Base-by-base conservation (phyloP, 1,139 yeast species). In the Taphrina deformans region DNA sequence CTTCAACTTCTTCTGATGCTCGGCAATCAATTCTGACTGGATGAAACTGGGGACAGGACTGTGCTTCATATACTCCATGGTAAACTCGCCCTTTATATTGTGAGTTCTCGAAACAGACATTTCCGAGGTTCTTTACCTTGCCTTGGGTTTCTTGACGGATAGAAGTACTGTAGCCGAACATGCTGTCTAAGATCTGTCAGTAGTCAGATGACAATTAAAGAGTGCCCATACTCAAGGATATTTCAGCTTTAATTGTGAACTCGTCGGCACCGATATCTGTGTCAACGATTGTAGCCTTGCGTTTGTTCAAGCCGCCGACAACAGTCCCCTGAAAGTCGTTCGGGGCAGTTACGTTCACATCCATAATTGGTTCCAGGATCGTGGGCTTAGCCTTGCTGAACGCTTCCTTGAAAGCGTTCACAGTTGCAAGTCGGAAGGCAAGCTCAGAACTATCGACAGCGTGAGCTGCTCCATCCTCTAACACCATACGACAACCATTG, bases 141-240 rank as follows among this genome's bases (percentile, higher is more conserved):
- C 99, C 99, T 79, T 95, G 99, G 26, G 99, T 93, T 69, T 89
- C 87, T 44, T 99, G 98, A 80, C 99, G 88, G 75, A 95, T 82
- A 27, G 90, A 85, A 14, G 98, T 89, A 12, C 98, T 96, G 76
- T 93, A 90, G 24, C 99, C 99, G 76, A 95, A 95, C 91, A 95
- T 86, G 68, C 90, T 83, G 80, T 91, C 58, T 91, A 44, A 21
- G 26, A 27, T 26, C 14, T 23, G 27, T 35, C 18, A 58, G 44
- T 31, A 45, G 27, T 27, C 27, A n/a, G 52, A 44, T 46, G 44
- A 27, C 18, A 21, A 23, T 5, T 23, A 38, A 16, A 24, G 44
- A 51, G 9, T 6, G 12, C 41, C n/a, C 44, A 9, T 53, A 53
- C 58, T 69, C 78, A 95, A 85, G 14, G 99, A 88, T 79, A 98